Conservation (phyloP, 495 filamentous ascomycete genomes). For the Penicillium canescens region DNA sequence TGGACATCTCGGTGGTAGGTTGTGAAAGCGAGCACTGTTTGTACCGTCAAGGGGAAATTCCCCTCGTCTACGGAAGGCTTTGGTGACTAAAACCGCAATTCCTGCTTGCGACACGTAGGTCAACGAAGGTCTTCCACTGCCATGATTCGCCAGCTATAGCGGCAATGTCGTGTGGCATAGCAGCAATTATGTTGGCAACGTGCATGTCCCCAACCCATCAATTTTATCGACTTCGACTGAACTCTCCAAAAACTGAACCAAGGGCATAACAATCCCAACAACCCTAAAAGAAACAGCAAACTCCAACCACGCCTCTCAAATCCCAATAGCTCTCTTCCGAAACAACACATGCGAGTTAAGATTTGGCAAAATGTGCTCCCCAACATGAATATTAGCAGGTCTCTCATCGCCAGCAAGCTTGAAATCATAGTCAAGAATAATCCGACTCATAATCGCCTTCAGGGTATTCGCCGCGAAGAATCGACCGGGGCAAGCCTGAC, state of each 20-base stretch:
- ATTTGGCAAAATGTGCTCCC: conserved; percentile 35
- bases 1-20: background rate
- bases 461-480: conserved; percentile 57
- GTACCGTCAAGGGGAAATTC: too few relatives aligned
- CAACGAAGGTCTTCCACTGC: too few relatives aligned
- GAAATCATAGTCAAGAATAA: conserved; percentile 56
- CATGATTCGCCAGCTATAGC: too few relatives aligned
- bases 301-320: background rate
- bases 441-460: conserved; percentile 55
- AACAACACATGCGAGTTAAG: conserved; percentile 26
- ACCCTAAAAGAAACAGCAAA: background rate
- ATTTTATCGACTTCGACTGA: too few relatives aligned
- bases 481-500: conserved; percentile 52
- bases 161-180: too few relatives aligned
- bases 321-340: conserved; percentile 16
- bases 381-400: conserved; percentile 28
- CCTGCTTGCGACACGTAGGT: too few relatives aligned
- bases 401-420: conserved; percentile 27
- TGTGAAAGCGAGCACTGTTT: background rate
- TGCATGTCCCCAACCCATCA: too few relatives aligned
- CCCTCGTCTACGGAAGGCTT: too few relatives aligned
- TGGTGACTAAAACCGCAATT: too few relatives aligned
- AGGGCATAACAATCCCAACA: too few relatives aligned
- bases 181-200: too few relatives aligned
- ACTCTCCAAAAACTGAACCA: too few relatives aligned